A percentile compares a stretch with the other conserved stretches of the same genome.
phyloP scores from a whole-genome alignment of 305 asterid genomes.

The Galium porrigens region DNA sequence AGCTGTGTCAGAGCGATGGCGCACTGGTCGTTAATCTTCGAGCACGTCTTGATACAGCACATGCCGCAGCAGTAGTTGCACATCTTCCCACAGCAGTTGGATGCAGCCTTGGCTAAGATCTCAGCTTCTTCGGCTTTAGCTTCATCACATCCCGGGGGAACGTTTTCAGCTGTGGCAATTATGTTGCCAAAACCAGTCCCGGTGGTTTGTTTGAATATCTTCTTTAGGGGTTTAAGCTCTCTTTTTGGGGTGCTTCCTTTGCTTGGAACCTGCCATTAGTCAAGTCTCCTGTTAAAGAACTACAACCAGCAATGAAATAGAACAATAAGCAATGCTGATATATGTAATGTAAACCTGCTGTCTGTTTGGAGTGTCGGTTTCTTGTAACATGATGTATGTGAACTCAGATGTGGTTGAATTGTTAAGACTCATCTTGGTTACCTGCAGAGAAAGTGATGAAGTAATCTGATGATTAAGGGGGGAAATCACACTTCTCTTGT shows the following conservation, averaged over 20 bases:
- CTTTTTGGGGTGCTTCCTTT: slow-evolving; percentile 25
- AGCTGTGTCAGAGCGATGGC: slow-evolving; percentile 51
- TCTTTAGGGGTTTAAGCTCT: slow-evolving; percentile 31
- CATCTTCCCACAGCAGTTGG: slow-evolving; percentile 54
- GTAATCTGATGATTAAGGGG: not conserved
- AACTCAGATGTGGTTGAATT: slow-evolving; percentile 49
- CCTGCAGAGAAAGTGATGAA: slow-evolving; percentile 30
- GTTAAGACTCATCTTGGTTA: slow-evolving; percentile 51
- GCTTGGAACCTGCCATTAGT: slow-evolving; percentile 28
- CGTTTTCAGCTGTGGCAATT: slow-evolving; percentile 54
- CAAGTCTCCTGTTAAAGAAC: slow-evolving; percentile 10
- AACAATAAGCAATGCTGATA: not conserved
- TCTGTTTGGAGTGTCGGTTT: slow-evolving; percentile 25
- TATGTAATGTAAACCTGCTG: slow-evolving; percentile 28
- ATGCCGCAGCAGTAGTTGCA: slow-evolving; percentile 60
- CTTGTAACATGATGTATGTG: slow-evolving; percentile 46
- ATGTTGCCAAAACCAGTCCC: slow-evolving; percentile 63
- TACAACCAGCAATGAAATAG: not conserved
- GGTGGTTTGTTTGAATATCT: slow-evolving; percentile 18
- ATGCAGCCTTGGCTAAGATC: slow-evolving; percentile 48
- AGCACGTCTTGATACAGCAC: slow-evolving; percentile 57
- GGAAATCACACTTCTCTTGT: not conserved
- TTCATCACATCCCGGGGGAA: slow-evolving; percentile 39
- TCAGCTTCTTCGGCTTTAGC: slow-evolving; percentile 41
- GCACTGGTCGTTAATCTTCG: slow-evolving; percentile 61